These are phyloP conservation scores for Thielaviopsis punctulata DNA, from an alignment of 2,329 filamentous ascomycete species.

Conservation along the genomic window DNA sequence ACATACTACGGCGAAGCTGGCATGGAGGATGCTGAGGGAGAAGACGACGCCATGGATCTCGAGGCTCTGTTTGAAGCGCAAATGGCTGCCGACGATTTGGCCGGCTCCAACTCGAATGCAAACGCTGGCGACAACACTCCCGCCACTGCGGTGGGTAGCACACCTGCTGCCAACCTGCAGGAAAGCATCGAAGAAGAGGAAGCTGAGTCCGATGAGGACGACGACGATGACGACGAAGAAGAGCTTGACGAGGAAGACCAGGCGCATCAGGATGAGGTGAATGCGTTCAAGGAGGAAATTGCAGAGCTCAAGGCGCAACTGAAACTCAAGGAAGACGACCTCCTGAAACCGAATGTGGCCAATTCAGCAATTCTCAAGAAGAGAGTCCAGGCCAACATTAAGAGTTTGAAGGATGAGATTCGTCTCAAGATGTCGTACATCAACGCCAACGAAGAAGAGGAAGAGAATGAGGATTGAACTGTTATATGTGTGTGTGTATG, in stretches of 20 bases:
- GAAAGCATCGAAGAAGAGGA: slow-evolving; percentile 29
- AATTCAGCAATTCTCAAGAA: slow-evolving; percentile 31
- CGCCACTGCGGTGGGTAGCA: slow-evolving; percentile 24
- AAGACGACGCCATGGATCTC: slow-evolving; percentile 35
- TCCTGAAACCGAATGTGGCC: slow-evolving; percentile 20
- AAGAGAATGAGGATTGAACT: slow-evolving; percentile 8
- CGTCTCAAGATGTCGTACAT: slow-evolving; percentile 29
- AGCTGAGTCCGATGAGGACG: slow-evolving; percentile 28
- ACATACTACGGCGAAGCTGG: slow-evolving; percentile 29
- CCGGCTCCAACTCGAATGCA: slow-evolving; percentile 26
- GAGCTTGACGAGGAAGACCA: slow-evolving; percentile 37
- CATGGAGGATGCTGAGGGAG: slow-evolving; percentile 41
- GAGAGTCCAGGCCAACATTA: slow-evolving; percentile 33
- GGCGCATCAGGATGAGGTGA: slow-evolving; percentile 30
- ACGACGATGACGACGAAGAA: slow-evolving; percentile 34
- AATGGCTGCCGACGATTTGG: slow-evolving; percentile 24
- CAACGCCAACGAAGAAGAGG: slow-evolving; percentile 16
- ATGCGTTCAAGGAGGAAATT: slow-evolving; percentile 38
- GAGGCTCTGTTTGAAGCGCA: slow-evolving; percentile 39
- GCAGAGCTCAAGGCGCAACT: slow-evolving; percentile 35
- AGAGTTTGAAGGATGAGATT: slow-evolving; percentile 27
- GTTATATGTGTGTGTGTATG: background rate
- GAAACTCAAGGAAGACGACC: slow-evolving; percentile 26
- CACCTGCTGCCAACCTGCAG: slow-evolving; percentile 26
- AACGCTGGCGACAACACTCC: slow-evolving; percentile 29